A percentile compares a stretch with the other conserved stretches of the same genome.
Evolutionary conservation across 345 rosid species (phyloP).

Genomic region (Murraya koenigii): DNA sequence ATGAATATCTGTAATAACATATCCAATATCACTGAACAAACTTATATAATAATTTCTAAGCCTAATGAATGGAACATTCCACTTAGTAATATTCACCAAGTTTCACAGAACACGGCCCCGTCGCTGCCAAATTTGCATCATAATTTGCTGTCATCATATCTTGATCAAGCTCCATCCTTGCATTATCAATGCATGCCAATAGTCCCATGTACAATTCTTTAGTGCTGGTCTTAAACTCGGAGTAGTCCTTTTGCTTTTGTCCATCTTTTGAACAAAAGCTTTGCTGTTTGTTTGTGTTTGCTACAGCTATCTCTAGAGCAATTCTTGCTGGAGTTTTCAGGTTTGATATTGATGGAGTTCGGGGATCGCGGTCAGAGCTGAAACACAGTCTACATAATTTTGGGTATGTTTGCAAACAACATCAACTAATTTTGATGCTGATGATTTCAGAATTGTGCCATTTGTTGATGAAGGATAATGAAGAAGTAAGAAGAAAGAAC

Average conservation of each 20-base stretch:
- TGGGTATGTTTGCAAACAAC: background rate
- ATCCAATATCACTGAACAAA: constrained; percentile 4
- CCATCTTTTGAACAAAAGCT: background rate
- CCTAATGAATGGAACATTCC: background rate
- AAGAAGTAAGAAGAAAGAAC: background rate
- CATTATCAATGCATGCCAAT: background rate
- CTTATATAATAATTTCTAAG: background rate
- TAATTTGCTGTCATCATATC: constrained; percentile 5
- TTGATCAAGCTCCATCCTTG: background rate
- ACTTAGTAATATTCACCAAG: background rate
- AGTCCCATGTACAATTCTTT: background rate
- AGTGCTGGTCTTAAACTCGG: background rate
- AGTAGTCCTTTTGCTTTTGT: background rate
- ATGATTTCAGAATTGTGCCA: too few relatives aligned
- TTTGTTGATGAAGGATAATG: background rate
- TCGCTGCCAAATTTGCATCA: constrained; percentile 16
- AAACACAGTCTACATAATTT: background rate
- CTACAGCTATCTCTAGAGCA: background rate
- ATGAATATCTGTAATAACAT: too few relatives aligned
- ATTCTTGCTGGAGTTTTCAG: background rate
- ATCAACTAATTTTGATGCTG: background rate
- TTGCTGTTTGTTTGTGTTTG: background rate
- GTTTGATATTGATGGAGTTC: background rate
- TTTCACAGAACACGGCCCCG: background rate
- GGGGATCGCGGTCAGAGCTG: background rate